These are phyloP conservation scores for Gryganskiella cystojenkinii DNA, from an alignment of 192 early-diverging fungal species.

Conservation along the genomic window DNA sequence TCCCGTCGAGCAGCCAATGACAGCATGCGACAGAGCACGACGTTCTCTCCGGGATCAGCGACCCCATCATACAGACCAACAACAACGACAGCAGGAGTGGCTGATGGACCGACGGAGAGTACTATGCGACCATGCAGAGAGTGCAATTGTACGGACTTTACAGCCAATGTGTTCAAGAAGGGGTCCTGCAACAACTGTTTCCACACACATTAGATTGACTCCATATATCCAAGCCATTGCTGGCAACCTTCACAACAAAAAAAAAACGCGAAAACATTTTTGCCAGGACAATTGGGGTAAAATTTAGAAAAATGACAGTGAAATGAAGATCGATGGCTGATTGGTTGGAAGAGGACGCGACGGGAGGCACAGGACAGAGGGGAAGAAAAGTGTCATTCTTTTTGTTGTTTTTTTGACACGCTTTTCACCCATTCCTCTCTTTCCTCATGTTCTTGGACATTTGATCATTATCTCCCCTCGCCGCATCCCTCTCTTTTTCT, in stretches of 20 bases:
- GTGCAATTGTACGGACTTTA: conserved; percentile 79
- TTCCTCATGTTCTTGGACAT: not conserved
- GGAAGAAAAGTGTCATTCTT: not conserved
- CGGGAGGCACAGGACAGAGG: not conserved
- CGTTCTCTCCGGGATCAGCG: conserved; percentile 1
- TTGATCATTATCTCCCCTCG: not conserved
- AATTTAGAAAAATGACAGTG: too few species aligned
- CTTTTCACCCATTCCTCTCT: not conserved
- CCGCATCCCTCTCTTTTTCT: not conserved
- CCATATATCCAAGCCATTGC: too few species aligned
- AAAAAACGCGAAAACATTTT: not conserved
- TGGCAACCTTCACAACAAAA: too few species aligned
- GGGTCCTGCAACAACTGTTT: conserved; percentile 83
- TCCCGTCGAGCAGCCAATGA: conserved; percentile 5
- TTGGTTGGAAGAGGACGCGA: not conserved
- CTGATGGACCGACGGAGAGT: conserved; percentile 26
- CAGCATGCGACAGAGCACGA: not conserved
- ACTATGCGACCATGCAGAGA: conserved; percentile 50
- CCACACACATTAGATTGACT: conserved; percentile 65
- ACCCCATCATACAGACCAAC: conserved; percentile 22
- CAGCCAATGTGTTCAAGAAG: conserved; percentile 75
- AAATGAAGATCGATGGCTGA: too few species aligned
- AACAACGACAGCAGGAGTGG: conserved; percentile 11
- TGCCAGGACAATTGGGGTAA: too few species aligned
- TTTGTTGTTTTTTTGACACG: not conserved